These are phyloP conservation scores for Drosera capensis DNA, from an alignment of 148 eudicot genomes.

Conservation along the genomic window DNA sequence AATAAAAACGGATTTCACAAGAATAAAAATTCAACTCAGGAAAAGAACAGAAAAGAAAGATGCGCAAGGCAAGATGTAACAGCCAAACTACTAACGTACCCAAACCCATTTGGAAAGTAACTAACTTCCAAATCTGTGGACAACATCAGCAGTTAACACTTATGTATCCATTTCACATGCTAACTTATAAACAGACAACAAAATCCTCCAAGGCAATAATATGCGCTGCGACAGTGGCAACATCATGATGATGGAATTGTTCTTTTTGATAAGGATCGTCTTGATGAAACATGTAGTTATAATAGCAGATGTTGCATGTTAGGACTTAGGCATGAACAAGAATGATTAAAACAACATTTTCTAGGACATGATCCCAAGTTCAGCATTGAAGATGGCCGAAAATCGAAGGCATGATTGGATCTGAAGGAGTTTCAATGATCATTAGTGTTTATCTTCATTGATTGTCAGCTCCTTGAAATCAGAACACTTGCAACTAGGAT, in stretches of 20 bases:
- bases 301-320: neutral
- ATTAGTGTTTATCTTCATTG: slow-evolving; percentile 26
- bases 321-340: neutral
- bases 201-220: too few species aligned
- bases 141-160: neutral
- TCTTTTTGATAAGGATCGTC: neutral
- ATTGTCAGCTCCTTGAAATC: slow-evolving; percentile 55
- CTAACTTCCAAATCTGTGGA: neutral
- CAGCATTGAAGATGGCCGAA: neutral
- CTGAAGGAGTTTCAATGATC: neutral
- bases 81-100: too few species aligned
- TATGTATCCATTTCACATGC: neutral
- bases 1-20: too few species aligned
- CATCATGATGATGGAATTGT: too few species aligned
- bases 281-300: neutral
- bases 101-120: neutral
- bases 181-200: neutral
- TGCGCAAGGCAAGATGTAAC: too few species aligned
- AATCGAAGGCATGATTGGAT: neutral
- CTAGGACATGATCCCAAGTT: neutral
- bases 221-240: too few species aligned
- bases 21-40: too few species aligned
- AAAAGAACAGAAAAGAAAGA: too few species aligned
- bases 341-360: neutral
- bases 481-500: slow-evolving; percentile 55